Conservation (phyloP, 2,329 filamentous ascomycete species). For the Pseudogymnoascus sp. region DNA sequence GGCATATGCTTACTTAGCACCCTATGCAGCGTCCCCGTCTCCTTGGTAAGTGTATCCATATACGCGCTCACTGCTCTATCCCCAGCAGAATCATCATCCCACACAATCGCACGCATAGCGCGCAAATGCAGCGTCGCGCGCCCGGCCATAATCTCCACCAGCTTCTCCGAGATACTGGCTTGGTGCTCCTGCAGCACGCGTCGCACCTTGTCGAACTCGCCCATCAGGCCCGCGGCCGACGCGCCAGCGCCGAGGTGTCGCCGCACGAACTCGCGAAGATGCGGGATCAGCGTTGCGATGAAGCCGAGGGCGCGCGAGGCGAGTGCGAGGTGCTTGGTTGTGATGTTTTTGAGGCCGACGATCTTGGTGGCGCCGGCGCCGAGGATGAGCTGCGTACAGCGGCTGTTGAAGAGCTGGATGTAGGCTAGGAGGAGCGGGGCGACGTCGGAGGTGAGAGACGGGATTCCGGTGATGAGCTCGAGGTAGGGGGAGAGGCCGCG, state of each 20-base stretch:
- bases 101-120: conserved; percentile 57
- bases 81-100: conserved; percentile 39
- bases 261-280: conserved; percentile 84
- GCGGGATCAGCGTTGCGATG: conserved; percentile 76
- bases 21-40: conserved; percentile 61
- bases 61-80: conserved; percentile 43
- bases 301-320: conserved; percentile 86
- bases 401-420: conserved; percentile 88
- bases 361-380: conserved; percentile 85
- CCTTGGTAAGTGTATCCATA: conserved; percentile 65
- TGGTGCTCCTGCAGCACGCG: conserved; percentile 54
- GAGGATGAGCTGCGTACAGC: conserved; percentile 91
- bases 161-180: conserved; percentile 62
- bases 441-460: conserved; percentile 80
- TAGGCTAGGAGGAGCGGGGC: conserved; percentile 74
- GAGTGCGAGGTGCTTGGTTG: conserved; percentile 86
- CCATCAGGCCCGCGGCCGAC: conserved; percentile 46
- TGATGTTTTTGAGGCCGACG: conserved; percentile 91
- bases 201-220: conserved; percentile 26
- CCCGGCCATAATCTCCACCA: conserved; percentile 64
- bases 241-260: conserved; percentile 53
- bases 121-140: conserved; percentile 54
- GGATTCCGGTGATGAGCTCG: conserved; percentile 74
- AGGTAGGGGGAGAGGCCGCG: conserved; percentile 75
- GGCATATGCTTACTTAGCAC: conserved; percentile 61